These are phyloP conservation scores for Citrullus colocynthis DNA, from an alignment of 306 rosid species.

Conservation along the genomic window DNA sequence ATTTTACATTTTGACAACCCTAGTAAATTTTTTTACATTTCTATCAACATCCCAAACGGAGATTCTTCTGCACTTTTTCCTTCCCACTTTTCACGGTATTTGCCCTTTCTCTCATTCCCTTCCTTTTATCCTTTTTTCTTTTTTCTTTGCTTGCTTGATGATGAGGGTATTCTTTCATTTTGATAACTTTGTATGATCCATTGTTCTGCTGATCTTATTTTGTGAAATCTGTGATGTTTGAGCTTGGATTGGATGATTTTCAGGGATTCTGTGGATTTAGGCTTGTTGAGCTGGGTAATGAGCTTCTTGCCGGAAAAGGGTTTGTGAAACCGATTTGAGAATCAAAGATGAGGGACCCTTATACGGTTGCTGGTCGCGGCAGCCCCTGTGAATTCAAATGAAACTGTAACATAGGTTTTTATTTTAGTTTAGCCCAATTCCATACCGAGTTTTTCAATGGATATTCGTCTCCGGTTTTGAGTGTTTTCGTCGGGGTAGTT, in stretches of 20 bases:
- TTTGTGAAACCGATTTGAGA: conserved; percentile 20
- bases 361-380: conserved; percentile 21
- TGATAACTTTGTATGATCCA: neutral
- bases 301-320: conserved; percentile 23
- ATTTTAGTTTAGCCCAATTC: conserved; percentile 24
- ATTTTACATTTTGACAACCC: neutral
- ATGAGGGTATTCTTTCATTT: conserved; percentile 43
- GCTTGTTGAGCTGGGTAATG: conserved; percentile 24
- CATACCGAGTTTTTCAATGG: neutral
- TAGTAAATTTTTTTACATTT: neutral
- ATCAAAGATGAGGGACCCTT: conserved; percentile 53
- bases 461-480: conserved; percentile 4
- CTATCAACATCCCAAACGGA: conserved; percentile 1
- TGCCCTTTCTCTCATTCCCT: neutral
- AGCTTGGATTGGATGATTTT: conserved; percentile 20
- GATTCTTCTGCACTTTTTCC: conserved; percentile 19
- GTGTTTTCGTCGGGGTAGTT: conserved; percentile 28
- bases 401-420: conserved; percentile 24
- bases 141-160: conserved; percentile 28
- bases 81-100: conserved; percentile 38
- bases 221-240: conserved; percentile 18
- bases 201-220: conserved; percentile 6
- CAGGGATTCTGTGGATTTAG: conserved; percentile 26
- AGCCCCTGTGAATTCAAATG: conserved; percentile 17
- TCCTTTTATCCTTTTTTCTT: neutral